Conservation (phyloP, 768 basidiomycete genomes). For the Agaricus blazei region DNA sequence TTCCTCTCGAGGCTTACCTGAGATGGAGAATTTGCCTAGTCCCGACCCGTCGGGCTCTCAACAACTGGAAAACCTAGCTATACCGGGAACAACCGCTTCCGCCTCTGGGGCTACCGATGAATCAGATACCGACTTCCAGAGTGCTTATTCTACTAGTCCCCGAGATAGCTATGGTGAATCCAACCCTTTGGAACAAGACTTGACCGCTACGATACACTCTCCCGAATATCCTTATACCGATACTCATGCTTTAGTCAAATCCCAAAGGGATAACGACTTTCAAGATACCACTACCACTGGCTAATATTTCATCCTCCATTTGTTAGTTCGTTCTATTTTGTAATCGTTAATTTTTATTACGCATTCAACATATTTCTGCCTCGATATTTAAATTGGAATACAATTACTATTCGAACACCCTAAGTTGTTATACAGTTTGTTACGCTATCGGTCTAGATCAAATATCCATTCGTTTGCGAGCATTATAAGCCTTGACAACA, state of each 20-base stretch:
- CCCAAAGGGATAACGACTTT: not conserved
- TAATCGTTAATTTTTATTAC: not conserved
- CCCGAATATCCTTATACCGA: not conserved
- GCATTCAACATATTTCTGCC: too few species aligned
- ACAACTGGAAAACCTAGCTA: constrained; percentile 12
- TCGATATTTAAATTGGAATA: constrained; percentile 6
- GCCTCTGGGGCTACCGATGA: constrained; percentile 52
- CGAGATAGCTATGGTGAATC: constrained; percentile 59
- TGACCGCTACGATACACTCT: not conserved
- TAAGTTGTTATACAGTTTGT: not conserved
- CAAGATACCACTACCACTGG: not conserved
- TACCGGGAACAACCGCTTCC: constrained; percentile 14
- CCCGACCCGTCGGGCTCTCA: constrained; percentile 20
- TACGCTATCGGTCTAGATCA: constrained; percentile 16
- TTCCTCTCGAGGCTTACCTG: constrained; percentile 25
- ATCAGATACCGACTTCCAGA: constrained; percentile 84
- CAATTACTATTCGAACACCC: constrained; percentile 11
- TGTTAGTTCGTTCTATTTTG: constrained; percentile 9
- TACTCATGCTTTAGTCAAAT: not conserved
- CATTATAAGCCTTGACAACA: constrained; percentile 75
- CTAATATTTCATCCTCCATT: constrained; percentile 2
- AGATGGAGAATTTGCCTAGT: constrained; percentile 21
- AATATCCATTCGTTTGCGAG: constrained; percentile 64
- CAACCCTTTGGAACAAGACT: constrained; percentile 18
- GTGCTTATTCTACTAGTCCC: constrained; percentile 76